phyloP scores from a whole-genome alignment of 2,329 filamentous ascomycete genomes.

The Ophiostoma sp. region DNA sequence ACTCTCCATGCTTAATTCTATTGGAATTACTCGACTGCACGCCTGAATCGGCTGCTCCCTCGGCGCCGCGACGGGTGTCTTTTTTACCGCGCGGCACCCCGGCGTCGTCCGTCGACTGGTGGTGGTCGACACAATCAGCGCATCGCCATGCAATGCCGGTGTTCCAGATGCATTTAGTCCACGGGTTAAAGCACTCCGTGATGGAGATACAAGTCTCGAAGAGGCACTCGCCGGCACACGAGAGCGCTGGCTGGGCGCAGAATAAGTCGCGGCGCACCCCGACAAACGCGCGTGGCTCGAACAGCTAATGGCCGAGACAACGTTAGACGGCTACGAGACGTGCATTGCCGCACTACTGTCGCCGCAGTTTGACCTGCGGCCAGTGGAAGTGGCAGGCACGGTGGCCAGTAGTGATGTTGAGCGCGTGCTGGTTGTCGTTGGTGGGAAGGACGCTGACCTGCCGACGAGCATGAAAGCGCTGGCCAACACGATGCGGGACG shows the following conservation, averaged over 20 bases:
- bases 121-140: conserved; percentile 45
- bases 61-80: conserved; percentile 44
- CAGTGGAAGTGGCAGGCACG: conserved; percentile 35
- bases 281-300: conserved; percentile 25
- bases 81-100: conserved; percentile 43
- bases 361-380: conserved; percentile 42
- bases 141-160: conserved; percentile 42
- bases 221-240: conserved; percentile 15
- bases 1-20: conserved; percentile 36
- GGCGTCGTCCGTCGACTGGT: conserved; percentile 42
- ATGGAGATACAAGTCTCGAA: conserved; percentile 24
- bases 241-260: conserved; percentile 34
- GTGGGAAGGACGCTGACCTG: conserved; percentile 45
- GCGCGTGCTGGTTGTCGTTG: conserved; percentile 43
- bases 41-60: conserved; percentile 50
- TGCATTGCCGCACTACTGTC: conserved; percentile 44
- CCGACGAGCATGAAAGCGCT: conserved; percentile 43
- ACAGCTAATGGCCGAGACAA: conserved; percentile 41
- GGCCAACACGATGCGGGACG: conserved; percentile 39
- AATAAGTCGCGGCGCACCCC: conserved; percentile 41
- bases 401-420: conserved; percentile 41
- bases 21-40: conserved; percentile 37
- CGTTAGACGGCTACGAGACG: conserved; percentile 44
- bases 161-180: conserved; percentile 40
- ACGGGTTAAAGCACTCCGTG: conserved; percentile 39